Evolutionary conservation across 2,329 filamentous ascomycete species (phyloP), one percentile per base, ranked within the genome.

Genomic region (Aspergillus pseudotamarii): DNA sequence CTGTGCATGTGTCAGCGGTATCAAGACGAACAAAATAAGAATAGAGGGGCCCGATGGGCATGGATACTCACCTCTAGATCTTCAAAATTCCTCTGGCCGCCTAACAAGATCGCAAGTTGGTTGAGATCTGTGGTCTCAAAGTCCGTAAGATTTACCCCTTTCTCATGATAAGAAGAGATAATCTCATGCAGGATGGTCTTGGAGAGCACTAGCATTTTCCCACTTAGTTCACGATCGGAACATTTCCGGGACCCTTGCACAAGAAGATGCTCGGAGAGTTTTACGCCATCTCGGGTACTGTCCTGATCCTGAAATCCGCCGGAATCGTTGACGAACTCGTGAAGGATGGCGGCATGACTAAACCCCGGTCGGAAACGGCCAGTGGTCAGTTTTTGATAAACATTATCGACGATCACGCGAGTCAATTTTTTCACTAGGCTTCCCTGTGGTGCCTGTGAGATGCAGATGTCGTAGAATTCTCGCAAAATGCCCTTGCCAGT

Each of bases 401-500:
- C 21, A n/a, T 59, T 51, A n/a, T 50, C 41, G 19, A 59, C 57
- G 19, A 23, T 54, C 28, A 54, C 51, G 8, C 19, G 57, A 36
- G 21, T 32, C 16, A 41, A 10, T 26, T n/a, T 36, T 23, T n/a
- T 26, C 21, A 51, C 43, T 36, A 36, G 57, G 45, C 50, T 45
- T n/a, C 57, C 57, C n/a, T 59, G 57, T 1, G 46, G n/a, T 12
- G 46, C 57, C 57, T 59, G 41, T 14, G 41, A 32, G 57, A 59
- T 51, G 32, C 57, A 59, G 30, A 51, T 32, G 6, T 59, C 43
- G 23, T 59, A 59, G 45, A 59, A 59, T 14, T 26, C 41, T 34
- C 57, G 57, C n/a, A 59, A 26, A 11, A 16, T 16, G 2, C 45
- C 14, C n/a, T 59, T 48, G 30, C 16, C n/a, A 1, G 30, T 19